phyloP scores from a whole-genome alignment of 78 protist genomes.

The Cyanophora paradoxa region DNA sequence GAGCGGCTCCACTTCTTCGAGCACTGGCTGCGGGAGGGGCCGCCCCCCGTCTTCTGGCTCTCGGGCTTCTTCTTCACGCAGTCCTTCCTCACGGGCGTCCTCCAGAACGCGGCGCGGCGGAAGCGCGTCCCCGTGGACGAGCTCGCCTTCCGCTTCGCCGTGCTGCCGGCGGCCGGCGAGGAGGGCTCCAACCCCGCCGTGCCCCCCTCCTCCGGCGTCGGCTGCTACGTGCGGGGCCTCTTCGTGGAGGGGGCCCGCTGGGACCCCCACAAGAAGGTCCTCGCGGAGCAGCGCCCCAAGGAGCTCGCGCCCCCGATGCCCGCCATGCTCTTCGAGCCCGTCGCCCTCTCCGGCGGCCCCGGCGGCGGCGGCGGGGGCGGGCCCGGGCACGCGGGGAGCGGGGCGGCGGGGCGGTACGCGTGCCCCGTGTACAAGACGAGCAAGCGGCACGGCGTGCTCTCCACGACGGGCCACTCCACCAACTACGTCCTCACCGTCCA shows the following conservation, averaged over 20 bases:
- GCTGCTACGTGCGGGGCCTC: conserved; percentile 45
- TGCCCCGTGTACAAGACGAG: conserved; percentile 74
- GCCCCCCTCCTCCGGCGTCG: conserved; percentile 14
- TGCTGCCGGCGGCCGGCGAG: no score
- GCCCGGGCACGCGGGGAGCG: no score
- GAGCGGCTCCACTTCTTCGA: conserved; percentile 20
- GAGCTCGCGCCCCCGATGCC: conserved; percentile 47
- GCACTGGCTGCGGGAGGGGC: conserved; percentile 34
- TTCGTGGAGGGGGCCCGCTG: conserved; percentile 53
- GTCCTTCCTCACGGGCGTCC: conserved; percentile 65
- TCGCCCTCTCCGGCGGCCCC: background rate
- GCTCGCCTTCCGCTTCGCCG: conserved; percentile 26
- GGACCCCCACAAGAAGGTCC: conserved; percentile 14
- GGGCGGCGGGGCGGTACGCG: no score
- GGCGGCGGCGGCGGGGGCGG: no score
- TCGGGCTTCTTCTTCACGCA: conserved; percentile 82
- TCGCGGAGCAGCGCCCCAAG: conserved; percentile 46
- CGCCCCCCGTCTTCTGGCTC: conserved; percentile 53
- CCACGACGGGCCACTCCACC: conserved; percentile 79
- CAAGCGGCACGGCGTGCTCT: conserved; percentile 63
- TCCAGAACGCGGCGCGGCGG: conserved; percentile 65
- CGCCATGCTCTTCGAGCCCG: conserved; percentile 43
- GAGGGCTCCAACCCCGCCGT: background rate
- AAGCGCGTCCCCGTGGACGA: conserved; percentile 46
- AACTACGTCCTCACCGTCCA: conserved; percentile 51